Percentiles rank a stretch among this genome's conserved stretches.
These are phyloP conservation scores for Farysia itapuensis DNA, from an alignment of 1,284 basidiomycete genomes.

Conservation along the genomic window DNA sequence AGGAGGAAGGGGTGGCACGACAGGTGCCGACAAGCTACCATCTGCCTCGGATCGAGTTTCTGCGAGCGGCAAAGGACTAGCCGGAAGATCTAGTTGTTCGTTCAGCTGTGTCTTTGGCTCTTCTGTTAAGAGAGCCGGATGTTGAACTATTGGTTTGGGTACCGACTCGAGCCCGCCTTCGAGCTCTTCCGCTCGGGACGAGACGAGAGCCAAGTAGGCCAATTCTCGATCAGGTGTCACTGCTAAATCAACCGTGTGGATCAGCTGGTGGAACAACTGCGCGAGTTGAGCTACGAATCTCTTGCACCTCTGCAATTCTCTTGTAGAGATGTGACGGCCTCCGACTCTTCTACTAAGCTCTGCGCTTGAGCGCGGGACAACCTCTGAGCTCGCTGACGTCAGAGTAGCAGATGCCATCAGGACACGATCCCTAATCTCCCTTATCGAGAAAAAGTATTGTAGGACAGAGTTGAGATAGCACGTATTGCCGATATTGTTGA, in stretches of 20 bases:
- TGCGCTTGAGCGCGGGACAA: not conserved
- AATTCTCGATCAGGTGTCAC: slow-evolving; percentile 82
- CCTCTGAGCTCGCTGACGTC: not conserved
- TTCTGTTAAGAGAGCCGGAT: not conserved
- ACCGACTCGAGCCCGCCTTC: slow-evolving; percentile 9
- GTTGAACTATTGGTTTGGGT: not conserved
- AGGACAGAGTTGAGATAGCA: slow-evolving; percentile 87
- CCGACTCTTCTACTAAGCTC: slow-evolving; percentile 67
- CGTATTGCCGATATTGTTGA: slow-evolving; percentile 90
- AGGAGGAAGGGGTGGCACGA: not conserved
- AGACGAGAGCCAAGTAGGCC: slow-evolving; percentile 87
- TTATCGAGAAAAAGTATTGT: slow-evolving; percentile 93
- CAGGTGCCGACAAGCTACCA: not conserved
- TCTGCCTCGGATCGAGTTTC: not conserved
- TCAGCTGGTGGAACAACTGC: slow-evolving; percentile 75
- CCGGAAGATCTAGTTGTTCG: not conserved
- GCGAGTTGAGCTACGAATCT: slow-evolving; percentile 76
- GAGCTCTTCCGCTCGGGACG: slow-evolving; percentile 78
- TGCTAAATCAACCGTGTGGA: slow-evolving; percentile 69
- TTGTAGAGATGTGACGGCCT: slow-evolving; percentile 75
- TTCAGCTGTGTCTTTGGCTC: not conserved
- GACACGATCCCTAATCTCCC: slow-evolving; percentile 77
- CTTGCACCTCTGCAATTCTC: slow-evolving; percentile 78
- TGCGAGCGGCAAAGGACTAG: not conserved
- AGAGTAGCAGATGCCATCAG: slow-evolving; percentile 65